Evolutionary conservation across 495 filamentous ascomycete species (phyloP), one percentile per base, ranked within the genome.

Genomic region (Aspergillus sclerotioniger): DNA sequence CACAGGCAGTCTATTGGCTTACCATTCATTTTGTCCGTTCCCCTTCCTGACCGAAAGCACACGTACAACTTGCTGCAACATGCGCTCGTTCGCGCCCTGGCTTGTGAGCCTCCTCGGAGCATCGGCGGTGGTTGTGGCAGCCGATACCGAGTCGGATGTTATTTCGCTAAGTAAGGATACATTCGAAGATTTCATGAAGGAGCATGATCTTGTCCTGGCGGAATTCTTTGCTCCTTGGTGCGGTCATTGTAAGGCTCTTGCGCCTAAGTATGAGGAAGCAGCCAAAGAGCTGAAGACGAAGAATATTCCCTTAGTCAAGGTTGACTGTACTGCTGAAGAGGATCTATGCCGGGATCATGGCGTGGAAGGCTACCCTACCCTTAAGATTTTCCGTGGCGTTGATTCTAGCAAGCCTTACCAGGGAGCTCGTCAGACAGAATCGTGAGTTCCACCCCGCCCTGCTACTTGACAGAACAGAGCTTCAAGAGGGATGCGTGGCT

Each of bases 151-250:
- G 8, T 93, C 90, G 31, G 90, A 98, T 70, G 94, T 98, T 43
- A 77, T 87, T 60, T 82, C 90, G 33, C 76, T 99, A 57, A 93
- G 85, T 71, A 88, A 84, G 73, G 91, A 94, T 64, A 92, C 83
- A 44, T 98, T 98, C 67, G 75, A 86, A 46, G 81, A 83, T 50
- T 99, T 97, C 76, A 76, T 99, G 60, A 90, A 87, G 64, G 81
- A 87, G 58, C 86, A 98, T 70, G 85, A 89, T 63, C 81, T 98
- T 54, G 94, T 99, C 45, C 83, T 99, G 60, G 83, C 96, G 57
- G 94, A 99, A 80, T 99, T 96, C 82, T 99, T 95, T 73, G 94
- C 94, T 21, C 95, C 95, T 43, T 98, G 94, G 95, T 99, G 95
- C 72, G 94, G 94, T 63, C 94, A 98, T 84, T 98, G 94, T 89